phyloP scores from a whole-genome alignment of 1,139 yeast genomes.

The Debaryomyces nepalensis region DNA sequence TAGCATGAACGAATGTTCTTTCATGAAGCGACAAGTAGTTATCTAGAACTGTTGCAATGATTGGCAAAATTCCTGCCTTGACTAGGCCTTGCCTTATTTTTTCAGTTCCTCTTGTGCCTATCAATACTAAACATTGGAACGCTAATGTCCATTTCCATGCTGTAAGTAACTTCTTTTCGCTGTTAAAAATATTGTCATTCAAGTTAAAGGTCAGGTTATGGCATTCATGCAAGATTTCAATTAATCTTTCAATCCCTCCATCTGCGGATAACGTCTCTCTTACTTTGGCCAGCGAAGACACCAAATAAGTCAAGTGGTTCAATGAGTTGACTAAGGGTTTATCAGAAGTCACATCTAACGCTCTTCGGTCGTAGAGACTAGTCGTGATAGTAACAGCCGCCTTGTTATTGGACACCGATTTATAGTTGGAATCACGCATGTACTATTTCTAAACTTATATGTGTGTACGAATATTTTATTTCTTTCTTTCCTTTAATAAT shows the following conservation, averaged over 20 bases:
- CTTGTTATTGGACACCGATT: constrained; percentile 75
- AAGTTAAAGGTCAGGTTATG: constrained; percentile 43
- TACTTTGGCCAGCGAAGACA: constrained; percentile 85
- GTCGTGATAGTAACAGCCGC: constrained; percentile 92
- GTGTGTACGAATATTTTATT: constrained; percentile 3
- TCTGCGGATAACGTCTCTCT: constrained; percentile 87
- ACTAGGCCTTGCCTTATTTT: constrained; percentile 82
- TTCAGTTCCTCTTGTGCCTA: constrained; percentile 94
- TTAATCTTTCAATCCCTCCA: constrained; percentile 90
- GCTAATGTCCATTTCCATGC: constrained; percentile 99
- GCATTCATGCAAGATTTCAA: constrained; percentile 85
- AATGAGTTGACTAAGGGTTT: constrained; percentile 90
- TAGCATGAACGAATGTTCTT: constrained; percentile 40
- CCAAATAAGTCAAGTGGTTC: constrained; percentile 85
- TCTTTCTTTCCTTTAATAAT: constrained; percentile 2
- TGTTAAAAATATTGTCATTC: constrained; percentile 45
- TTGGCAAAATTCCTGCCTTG: constrained; percentile 88
- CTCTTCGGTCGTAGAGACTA: constrained; percentile 87
- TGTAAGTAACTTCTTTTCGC: constrained; percentile 58
- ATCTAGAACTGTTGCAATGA: constrained; percentile 89
- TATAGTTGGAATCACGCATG: constrained; percentile 92
- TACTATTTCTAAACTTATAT: constrained; percentile 3
- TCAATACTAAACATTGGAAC: constrained; percentile 85
- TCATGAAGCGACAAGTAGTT: constrained; percentile 65
- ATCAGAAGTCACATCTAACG: constrained; percentile 88